phyloP scores from a whole-genome alignment of 192 early-diverging fungal species.

The Pilaira anomala region DNA sequence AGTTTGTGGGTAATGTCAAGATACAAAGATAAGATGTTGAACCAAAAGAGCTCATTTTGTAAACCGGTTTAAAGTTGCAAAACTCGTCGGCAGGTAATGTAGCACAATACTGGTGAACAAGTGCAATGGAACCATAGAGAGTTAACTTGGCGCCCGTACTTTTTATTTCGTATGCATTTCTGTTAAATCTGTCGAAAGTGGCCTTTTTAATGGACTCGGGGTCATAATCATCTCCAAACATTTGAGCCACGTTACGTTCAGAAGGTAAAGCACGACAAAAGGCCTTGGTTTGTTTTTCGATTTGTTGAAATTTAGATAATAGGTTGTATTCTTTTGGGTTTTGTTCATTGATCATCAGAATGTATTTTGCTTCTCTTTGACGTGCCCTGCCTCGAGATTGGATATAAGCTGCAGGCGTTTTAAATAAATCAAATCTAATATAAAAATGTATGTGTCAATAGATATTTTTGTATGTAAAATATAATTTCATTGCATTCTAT shows the following conservation, averaged over 20 bases:
- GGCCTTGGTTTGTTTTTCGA: conserved; percentile 57
- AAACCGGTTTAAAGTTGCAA: conserved; percentile 52
- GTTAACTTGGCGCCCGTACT: conserved; percentile 71
- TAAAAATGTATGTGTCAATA: not conserved
- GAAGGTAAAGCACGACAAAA: conserved; percentile 52
- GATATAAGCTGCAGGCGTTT: conserved; percentile 71
- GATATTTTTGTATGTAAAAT: too few relatives aligned
- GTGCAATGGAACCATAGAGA: conserved; percentile 56
- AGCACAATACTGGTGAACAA: conserved; percentile 70
- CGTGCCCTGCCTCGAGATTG: conserved; percentile 89
- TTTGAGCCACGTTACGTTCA: conserved; percentile 31
- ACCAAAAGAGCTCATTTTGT: conserved; percentile 31
- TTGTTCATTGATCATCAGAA: conserved; percentile 63
- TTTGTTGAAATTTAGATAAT: conserved; percentile 33
- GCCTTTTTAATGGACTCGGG: conserved; percentile 26
- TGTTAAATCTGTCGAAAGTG: conserved; percentile 39
- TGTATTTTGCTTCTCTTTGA: conserved; percentile 66
- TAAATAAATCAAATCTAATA: conserved; percentile 70
- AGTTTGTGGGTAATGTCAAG: too few relatives aligned
- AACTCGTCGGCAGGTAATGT: conserved; percentile 60
- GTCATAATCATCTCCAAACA: conserved; percentile 12
- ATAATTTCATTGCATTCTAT: too few relatives aligned
- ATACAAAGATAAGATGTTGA: too few relatives aligned
- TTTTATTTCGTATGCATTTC: conserved; percentile 53
- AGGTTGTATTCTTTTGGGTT: conserved; percentile 34